Evolutionary conservation across 164 flowering plant species (phyloP).

Genomic region (Houttuynia cordata): DNA sequence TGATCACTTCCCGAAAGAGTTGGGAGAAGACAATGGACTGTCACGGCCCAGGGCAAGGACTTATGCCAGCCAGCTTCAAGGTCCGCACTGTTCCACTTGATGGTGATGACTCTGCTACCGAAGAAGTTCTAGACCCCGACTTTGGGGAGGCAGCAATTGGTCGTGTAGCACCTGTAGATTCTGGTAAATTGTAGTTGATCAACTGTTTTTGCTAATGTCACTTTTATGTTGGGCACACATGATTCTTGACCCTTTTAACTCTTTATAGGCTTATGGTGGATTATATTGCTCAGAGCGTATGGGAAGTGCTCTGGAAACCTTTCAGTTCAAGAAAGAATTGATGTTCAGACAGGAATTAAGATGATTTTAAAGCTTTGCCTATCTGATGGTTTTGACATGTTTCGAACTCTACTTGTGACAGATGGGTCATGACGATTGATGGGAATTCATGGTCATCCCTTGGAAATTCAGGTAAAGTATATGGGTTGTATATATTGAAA

Average conservation of each 20-base stretch:
- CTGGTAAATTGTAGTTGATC: conserved; percentile 28
- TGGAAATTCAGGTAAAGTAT: conserved; percentile 59
- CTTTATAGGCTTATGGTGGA: conserved; percentile 70
- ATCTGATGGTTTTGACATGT: conserved; percentile 85
- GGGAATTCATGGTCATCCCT: conserved; percentile 88
- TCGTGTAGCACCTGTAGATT: conserved; percentile 86
- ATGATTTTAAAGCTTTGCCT: conserved; percentile 77
- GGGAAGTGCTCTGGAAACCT: conserved; percentile 69
- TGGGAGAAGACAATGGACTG: conserved; percentile 91
- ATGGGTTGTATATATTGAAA: too few relatives aligned
- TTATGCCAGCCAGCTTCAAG: conserved; percentile 88
- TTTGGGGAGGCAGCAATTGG: conserved; percentile 91
- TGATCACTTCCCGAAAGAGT: conserved; percentile 25
- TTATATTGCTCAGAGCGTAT: conserved; percentile 69
- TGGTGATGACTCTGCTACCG: conserved; percentile 60
- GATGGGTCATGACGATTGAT: conserved; percentile 84
- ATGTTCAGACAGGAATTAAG: conserved; percentile 81
- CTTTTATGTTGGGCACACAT: too few relatives aligned
- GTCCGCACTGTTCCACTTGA: conserved; percentile 75
- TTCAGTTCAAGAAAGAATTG: conserved; percentile 62
- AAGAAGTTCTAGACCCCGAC: conserved; percentile 72
- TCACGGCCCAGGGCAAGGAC: conserved; percentile 78
- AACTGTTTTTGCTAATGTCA: too few relatives aligned
- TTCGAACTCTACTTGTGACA: conserved; percentile 63
- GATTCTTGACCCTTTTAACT: not conserved